Conservation (phyloP, 2,329 filamentous ascomycete species). For the Alternaria sp. region DNA sequence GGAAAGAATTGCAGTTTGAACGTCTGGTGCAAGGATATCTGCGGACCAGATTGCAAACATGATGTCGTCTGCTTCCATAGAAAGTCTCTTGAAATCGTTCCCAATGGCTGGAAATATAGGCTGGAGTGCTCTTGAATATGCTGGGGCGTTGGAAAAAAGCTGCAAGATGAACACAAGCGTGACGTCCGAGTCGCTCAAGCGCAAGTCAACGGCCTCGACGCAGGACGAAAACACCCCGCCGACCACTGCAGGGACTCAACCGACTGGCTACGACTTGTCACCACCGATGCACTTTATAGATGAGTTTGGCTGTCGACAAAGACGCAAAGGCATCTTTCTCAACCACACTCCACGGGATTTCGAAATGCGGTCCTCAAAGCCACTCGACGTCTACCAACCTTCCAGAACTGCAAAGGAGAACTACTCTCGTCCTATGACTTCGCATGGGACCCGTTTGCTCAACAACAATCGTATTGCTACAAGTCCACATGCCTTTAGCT, state of each 20-base stretch:
- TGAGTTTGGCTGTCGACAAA: constrained; percentile 35
- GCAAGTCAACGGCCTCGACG: constrained; percentile 31
- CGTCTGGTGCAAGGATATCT: constrained; percentile 25
- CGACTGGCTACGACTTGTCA: constrained; percentile 18
- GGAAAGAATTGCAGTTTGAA: constrained; percentile 12
- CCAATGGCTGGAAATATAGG: constrained; percentile 48
- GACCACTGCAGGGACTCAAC: constrained; percentile 24
- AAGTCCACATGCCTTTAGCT: constrained; percentile 18
- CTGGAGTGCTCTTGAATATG: constrained; percentile 47
- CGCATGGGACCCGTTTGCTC: constrained; percentile 21
- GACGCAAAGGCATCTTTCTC: constrained; percentile 43
- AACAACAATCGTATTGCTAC: constrained; percentile 9
- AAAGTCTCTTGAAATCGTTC: constrained; percentile 34
- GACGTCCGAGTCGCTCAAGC: constrained; percentile 31
- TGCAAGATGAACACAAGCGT: constrained; percentile 30
- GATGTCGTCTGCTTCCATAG: constrained; percentile 30
- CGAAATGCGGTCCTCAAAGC: constrained; percentile 34
- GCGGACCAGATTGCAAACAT: constrained; percentile 25
- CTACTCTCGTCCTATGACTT: constrained; percentile 32
- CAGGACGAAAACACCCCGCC: constrained; percentile 30
- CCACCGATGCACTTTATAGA: constrained; percentile 31
- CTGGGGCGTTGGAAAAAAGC: constrained; percentile 29
- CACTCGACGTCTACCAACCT: constrained; percentile 28
- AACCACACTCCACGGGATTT: constrained; percentile 47
- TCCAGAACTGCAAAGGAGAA: constrained; percentile 31